A percentile compares a stretch with the other conserved stretches of the same genome.
Evolutionary conservation across 2,329 filamentous ascomycete species (phyloP).

Genomic region (Talaromyces sp.): DNA sequence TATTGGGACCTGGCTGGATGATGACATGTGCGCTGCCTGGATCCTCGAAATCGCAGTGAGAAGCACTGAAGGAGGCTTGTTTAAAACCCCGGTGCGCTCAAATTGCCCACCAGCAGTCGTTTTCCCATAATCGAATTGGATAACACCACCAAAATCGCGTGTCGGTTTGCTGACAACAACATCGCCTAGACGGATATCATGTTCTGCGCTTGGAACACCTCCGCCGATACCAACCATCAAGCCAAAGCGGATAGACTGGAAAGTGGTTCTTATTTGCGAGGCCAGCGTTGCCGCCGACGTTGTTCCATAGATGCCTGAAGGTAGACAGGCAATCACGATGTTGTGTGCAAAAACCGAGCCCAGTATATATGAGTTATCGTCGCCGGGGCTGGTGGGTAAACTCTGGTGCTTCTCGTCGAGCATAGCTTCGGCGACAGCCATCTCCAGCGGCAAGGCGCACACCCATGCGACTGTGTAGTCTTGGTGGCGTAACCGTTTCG

Average conservation of each 20-base stretch:
- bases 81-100: background rate
- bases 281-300: slow-evolving; percentile 12
- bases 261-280: slow-evolving; percentile 10
- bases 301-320: slow-evolving; percentile 28
- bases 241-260: slow-evolving; percentile 17
- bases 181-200: slow-evolving; percentile 12
- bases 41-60: background rate
- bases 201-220: slow-evolving; percentile 15
- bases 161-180: slow-evolving; percentile 15
- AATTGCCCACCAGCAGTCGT: background rate
- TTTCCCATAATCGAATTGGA: slow-evolving; percentile 16
- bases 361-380: slow-evolving; percentile 1
- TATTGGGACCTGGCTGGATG: background rate
- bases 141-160: slow-evolving; percentile 13
- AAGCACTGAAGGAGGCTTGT: slow-evolving; percentile 1
- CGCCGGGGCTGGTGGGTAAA: background rate
- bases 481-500: background rate
- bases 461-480: slow-evolving; percentile 13
- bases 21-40: background rate
- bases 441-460: slow-evolving; percentile 10
- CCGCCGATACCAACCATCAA: slow-evolving; percentile 42
- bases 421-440: slow-evolving; percentile 10
- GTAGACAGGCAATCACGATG: slow-evolving; percentile 29
- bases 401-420: slow-evolving; percentile 11
- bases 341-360: slow-evolving; percentile 21